Conservation (phyloP, 768 basidiomycete species). For the Termitomyces sp. region DNA sequence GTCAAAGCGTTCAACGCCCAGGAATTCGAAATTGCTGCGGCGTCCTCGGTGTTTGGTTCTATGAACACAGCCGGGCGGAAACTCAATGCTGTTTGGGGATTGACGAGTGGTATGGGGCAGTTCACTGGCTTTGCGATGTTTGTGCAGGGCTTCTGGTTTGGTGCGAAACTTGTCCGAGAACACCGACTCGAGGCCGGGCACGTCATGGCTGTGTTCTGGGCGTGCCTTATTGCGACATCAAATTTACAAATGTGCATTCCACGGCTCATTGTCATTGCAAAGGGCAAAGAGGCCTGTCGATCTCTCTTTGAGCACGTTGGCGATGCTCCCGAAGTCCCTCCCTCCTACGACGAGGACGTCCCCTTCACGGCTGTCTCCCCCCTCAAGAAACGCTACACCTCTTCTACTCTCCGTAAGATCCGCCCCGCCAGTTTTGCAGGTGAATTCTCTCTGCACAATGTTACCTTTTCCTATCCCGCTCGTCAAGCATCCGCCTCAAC, state of each 20-base stretch:
- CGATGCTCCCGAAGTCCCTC: conserved; percentile 26
- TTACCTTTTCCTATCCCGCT: conserved; percentile 83
- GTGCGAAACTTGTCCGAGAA: conserved; percentile 79
- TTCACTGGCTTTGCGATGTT: conserved; percentile 91
- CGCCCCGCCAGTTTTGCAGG: conserved; percentile 60
- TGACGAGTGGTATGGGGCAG: conserved; percentile 61
- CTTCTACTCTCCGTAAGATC: conserved; percentile 51
- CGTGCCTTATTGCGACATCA: conserved; percentile 83
- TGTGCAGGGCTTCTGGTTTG: conserved; percentile 97
- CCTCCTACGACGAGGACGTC: conserved; percentile 2
- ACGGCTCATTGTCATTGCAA: conserved; percentile 67
- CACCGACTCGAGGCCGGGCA: conserved; percentile 65
- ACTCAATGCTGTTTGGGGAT: conserved; percentile 72
- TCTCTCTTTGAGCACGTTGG: conserved; percentile 59
- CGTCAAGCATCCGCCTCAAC: conserved; percentile 26
- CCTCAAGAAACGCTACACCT: conserved; percentile 29
- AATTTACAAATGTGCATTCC: conserved; percentile 88
- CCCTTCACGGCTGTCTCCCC: background rate
- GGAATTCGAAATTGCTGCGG: conserved; percentile 35
- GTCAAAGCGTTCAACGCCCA: conserved; percentile 92
- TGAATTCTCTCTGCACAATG: conserved; percentile 67
- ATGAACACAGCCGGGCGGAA: conserved; percentile 43
- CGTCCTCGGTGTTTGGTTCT: conserved; percentile 37
- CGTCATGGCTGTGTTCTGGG: conserved; percentile 98
- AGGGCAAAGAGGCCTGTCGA: conserved; percentile 80